Conservation (phyloP, 1,284 basidiomycete species). For the Inonotus obliquus region DNA sequence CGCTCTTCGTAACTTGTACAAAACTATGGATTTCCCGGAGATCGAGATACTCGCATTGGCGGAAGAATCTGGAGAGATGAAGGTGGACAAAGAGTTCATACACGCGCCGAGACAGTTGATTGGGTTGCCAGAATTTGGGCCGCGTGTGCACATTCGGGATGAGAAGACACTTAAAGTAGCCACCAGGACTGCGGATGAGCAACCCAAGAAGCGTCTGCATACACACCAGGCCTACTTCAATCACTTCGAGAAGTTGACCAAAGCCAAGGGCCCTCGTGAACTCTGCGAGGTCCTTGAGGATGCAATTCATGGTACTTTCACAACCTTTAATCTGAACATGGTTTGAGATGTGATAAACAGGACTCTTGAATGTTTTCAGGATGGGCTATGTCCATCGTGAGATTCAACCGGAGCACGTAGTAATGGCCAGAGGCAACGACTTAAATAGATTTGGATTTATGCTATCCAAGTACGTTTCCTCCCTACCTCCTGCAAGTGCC, state of each 20-base stretch:
- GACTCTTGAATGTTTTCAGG: conserved; percentile 1
- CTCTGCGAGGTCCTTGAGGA: not conserved
- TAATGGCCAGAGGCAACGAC: not conserved
- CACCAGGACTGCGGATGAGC: not conserved
- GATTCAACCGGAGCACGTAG: not conserved
- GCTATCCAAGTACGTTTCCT: conserved; percentile 2
- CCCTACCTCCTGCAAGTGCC: not conserved
- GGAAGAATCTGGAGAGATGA: not conserved
- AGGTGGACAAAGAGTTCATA: not conserved
- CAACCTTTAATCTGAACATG: not conserved
- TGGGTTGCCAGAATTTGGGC: not conserved
- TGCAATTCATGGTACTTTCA: conserved; percentile 1
- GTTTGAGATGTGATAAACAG: not conserved
- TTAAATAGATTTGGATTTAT: not conserved
- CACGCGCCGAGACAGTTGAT: not conserved
- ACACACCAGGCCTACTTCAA: not conserved
- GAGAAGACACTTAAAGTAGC: not conserved
- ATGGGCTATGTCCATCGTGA: conserved; percentile 9
- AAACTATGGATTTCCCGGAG: not conserved
- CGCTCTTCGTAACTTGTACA: not conserved
- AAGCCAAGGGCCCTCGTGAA: not conserved
- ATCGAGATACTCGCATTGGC: not conserved
- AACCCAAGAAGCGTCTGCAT: not conserved
- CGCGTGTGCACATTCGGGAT: not conserved
- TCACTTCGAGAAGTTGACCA: not conserved